A percentile compares a stretch with the other conserved stretches of the same genome.
Conservation (phyloP, 257 asterid genomes). For the Schizonepeta tenuifolia region DNA sequence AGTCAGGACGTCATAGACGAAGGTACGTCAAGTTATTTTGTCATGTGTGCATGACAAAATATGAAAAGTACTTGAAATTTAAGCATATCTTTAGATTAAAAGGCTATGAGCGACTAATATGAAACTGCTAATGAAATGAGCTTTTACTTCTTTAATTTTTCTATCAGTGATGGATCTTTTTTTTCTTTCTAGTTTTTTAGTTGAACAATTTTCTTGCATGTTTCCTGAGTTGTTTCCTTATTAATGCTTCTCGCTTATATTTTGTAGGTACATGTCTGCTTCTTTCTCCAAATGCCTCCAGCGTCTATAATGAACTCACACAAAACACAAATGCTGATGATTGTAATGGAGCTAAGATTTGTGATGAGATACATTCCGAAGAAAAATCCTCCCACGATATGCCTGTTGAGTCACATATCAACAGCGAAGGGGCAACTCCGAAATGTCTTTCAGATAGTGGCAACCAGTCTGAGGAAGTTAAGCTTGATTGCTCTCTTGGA, state of each 20-base stretch:
- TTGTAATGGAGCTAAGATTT: constrained; percentile 19
- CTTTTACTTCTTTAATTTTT: background rate
- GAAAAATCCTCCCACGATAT: constrained; percentile 18
- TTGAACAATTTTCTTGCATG: background rate
- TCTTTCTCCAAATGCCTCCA: constrained; percentile 25
- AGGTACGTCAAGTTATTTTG: constrained; percentile 25
- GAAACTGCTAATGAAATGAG: background rate
- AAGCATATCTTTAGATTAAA: background rate
- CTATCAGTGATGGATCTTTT: too few species aligned
- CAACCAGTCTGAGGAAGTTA: constrained; percentile 7
- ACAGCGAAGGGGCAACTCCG: background rate
- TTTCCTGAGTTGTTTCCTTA: background rate
- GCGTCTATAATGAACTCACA: constrained; percentile 23
- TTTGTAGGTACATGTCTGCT: constrained; percentile 32
- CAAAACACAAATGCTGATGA: constrained; percentile 20
- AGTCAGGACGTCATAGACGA: constrained; percentile 21
- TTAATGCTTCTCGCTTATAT: constrained; percentile 5
- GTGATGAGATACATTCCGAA: constrained; percentile 27
- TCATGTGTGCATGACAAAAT: background rate
- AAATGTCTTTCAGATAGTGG: constrained; percentile 11
- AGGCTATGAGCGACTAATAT: background rate
- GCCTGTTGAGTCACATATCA: constrained; percentile 23
- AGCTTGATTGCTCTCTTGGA: background rate
- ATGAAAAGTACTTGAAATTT: background rate
- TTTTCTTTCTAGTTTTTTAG: background rate